Base-by-base conservation (phyloP, 176 grass and related monocot genomes). In the Pontederia paniculata region DNA sequence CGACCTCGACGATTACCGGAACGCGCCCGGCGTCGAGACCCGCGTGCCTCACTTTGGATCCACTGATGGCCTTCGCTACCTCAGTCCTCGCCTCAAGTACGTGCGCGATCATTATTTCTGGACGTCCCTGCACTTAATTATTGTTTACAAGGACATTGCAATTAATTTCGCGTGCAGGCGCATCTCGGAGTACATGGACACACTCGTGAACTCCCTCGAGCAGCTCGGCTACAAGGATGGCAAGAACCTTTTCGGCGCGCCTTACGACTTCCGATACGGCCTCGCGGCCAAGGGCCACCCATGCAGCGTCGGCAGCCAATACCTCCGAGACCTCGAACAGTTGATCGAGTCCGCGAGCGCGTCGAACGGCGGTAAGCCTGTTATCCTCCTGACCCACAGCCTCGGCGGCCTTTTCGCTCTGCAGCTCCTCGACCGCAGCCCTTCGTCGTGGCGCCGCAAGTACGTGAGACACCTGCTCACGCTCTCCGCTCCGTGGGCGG, bases 1-100 rank as follows among this genome's bases (percentile, higher is more conserved):
- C 1, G 68, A 44, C 59, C 61, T 77, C 70, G 82, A 90, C 57
- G 91, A 90, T 75, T 97, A 81, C 80, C 76, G 71, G 41, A 97
- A 90, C 75, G 80, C 91, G 3, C 77, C 82, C 62, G 91, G 86
- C 52, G 86, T 97, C 23, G 49, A 79, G 52, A 88, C 91, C 60
- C 55, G 77, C 18, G 80, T 88, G 53, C 41, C 77, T 41, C 20
- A 57, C 65, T 97, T 97, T 66, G 80, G 86, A 1, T 90, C 83
- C 61, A 78, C 77, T 37, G 57, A 77, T 43, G 70, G 73, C 9
- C 75, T 97, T 23, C 91, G 75, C 44, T 81, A 88, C 71, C 74
- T 97, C 74, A 65, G 87, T 73, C 83, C 91, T 12, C 71, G 12
- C 20, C 83, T 97, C 71, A 97, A 97, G 91, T 96, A 65, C 31